Percentiles rank a stretch among this genome's conserved stretches.
Evolutionary conservation across 495 filamentous ascomycete species (phyloP).

Genomic region (Articulospora tetracladia): DNA sequence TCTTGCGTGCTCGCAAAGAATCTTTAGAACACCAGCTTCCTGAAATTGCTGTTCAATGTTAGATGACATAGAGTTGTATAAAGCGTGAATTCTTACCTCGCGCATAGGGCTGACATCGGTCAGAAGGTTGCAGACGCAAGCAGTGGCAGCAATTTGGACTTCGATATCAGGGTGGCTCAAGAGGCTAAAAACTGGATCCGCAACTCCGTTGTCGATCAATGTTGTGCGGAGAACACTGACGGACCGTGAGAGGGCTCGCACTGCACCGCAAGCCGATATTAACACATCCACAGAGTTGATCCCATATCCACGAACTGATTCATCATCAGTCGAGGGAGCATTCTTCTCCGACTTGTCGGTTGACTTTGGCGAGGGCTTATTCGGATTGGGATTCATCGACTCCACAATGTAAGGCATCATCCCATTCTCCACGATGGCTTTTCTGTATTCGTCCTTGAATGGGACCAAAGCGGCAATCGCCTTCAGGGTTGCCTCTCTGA

Average conservation of each 20-base stretch:
- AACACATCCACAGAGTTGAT: slow-evolving; percentile 60
- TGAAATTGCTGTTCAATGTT: slow-evolving; percentile 57
- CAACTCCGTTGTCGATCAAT: slow-evolving; percentile 80
- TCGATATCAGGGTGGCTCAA: slow-evolving; percentile 72
- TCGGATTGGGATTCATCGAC: slow-evolving; percentile 61
- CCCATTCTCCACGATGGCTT: slow-evolving; percentile 76
- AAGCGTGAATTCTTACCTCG: slow-evolving; percentile 46
- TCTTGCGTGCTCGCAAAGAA: slow-evolving; percentile 80
- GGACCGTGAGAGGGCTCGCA: slow-evolving; percentile 74
- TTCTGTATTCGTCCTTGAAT: slow-evolving; percentile 81
- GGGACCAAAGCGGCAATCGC: slow-evolving; percentile 75
- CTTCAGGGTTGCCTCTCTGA: slow-evolving; percentile 73
- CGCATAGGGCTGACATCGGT: slow-evolving; percentile 88
- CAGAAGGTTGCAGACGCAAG: slow-evolving; percentile 77
- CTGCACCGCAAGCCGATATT: slow-evolving; percentile 78
- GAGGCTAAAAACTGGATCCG: slow-evolving; percentile 72
- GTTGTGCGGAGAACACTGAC: slow-evolving; percentile 80
- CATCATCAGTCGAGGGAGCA: slow-evolving; percentile 31
- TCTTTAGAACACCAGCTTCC: slow-evolving; percentile 68
- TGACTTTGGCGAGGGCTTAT: slow-evolving; percentile 28
- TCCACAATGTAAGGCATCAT: slow-evolving; percentile 78
- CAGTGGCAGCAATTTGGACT: slow-evolving; percentile 81
- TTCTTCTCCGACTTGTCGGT: slow-evolving; percentile 24
- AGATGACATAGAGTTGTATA: slow-evolving; percentile 25
- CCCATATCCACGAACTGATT: slow-evolving; percentile 27